Evolutionary conservation across 2,329 filamentous ascomycete species (phyloP), one percentile per base, ranked within the genome.

Genomic region (Orbilia quercus): DNA sequence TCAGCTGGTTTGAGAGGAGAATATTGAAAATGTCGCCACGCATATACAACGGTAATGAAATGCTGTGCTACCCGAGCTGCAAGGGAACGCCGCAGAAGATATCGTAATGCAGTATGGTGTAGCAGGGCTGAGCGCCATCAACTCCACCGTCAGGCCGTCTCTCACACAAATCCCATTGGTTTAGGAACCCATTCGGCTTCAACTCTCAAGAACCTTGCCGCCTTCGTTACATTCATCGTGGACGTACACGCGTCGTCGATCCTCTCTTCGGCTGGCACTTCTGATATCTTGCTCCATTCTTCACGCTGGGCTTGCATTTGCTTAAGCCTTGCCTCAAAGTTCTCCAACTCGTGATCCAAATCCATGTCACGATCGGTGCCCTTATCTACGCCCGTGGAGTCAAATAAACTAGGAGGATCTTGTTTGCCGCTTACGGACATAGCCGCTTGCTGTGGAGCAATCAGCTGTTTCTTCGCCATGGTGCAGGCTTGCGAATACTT

Each of bases 121-220:
- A 31, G 38, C 9, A 38, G 44, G 34, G 14, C 20, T 38, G 38
- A 22, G 20, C 2, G 23, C 11, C 25, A 23, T 1, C 28, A 38
- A 9, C 45, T 50, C 54, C 47, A 70, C 47, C 20, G 20, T 36
- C 25, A 22, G 7, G 20, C 59, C 59, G 58, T 48, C 22, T 34
- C 48, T 72, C 74, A 78, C 55, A 76, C 57, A 34, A 78, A 60
- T 23, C 77, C 77, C 51, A 78, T 77, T 42, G 77, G 76, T 63
- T 69, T 77, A 18, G 75, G 75, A 16, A 42, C 55, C 77, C 77
- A 78, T 16, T 57, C 58, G 5, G 73, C 67, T 51, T 71, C 63
- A 62, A 67, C 76, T 54, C 67, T 73, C 42, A 55, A 73, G 65
- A 77, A 78, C 38, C 45, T 77, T 45, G 76, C 76, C 31, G 64